Conservation (phyloP, 208 protist species). For the Trichomonas vaginalis region DNA sequence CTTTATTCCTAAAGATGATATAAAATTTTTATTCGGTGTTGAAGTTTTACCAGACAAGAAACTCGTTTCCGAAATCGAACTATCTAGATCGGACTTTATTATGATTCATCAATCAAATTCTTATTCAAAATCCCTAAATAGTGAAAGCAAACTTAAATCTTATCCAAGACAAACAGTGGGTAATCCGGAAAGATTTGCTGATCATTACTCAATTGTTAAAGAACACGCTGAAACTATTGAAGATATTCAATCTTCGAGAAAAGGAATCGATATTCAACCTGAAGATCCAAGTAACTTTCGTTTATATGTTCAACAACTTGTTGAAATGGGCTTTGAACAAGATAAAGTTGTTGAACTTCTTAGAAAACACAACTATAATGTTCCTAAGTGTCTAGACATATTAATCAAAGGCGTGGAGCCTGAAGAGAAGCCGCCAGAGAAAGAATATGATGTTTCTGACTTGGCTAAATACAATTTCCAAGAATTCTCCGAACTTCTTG, state of each 20-base stretch:
- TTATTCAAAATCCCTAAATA: not conserved
- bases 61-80: not conserved
- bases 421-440: not conserved
- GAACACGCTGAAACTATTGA: not conserved
- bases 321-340: not conserved
- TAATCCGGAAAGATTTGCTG: not conserved
- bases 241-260: not conserved
- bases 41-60: not conserved
- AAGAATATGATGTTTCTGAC: not conserved
- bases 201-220: not conserved
- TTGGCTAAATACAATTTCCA: not conserved
- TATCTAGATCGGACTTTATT: not conserved
- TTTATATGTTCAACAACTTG: not conserved
- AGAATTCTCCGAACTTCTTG: not conserved
- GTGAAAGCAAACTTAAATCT: not conserved
- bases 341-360: not conserved
- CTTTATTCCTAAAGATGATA: not conserved
- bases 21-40: not conserved
- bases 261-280: not conserved
- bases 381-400: not conserved
- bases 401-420: not conserved
- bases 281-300: not conserved
- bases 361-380: not conserved
- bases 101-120: not conserved
- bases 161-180: not conserved